These are phyloP conservation scores for Vaccinium myrtillus DNA, from an alignment of 148 eudicot species.

Conservation along the genomic window DNA sequence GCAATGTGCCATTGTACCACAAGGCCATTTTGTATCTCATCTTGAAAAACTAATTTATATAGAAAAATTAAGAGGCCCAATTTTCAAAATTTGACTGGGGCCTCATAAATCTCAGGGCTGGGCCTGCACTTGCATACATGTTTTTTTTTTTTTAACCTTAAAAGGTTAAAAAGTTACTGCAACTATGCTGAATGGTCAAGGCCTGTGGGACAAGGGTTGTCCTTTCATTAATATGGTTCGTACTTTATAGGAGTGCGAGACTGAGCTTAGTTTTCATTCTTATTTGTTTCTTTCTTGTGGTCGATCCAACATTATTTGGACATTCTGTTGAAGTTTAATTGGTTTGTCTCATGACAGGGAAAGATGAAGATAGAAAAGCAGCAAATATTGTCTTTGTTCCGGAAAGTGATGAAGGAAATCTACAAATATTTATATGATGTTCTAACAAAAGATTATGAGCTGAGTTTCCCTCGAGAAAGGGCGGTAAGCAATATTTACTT, in stretches of 20 bases:
- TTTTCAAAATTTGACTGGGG: too few species aligned
- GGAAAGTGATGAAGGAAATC: conserved; percentile 12
- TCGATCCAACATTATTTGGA: neutral
- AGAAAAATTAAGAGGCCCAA: too few species aligned
- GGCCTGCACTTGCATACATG: too few species aligned
- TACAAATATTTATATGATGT: conserved; percentile 13
- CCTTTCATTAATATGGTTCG: neutral
- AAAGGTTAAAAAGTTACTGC: neutral
- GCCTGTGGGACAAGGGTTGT: neutral
- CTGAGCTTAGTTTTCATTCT: neutral
- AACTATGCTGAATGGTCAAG: neutral
- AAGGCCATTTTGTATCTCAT: too few species aligned
- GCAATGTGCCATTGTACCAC: too few species aligned
- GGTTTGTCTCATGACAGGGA: neutral
- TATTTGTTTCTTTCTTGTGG: neutral
- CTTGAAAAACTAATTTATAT: too few species aligned
- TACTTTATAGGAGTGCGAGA: neutral
- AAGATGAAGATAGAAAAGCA: conserved; percentile 20
- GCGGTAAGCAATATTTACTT: neutral
- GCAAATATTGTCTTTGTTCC: conserved; percentile 14
- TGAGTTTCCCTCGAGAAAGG: neutral
- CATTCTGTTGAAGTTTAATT: neutral
- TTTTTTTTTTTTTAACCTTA: neutral
- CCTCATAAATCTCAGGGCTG: too few species aligned
- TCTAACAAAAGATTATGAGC: neutral